These are phyloP conservation scores for Pythium sukuiense DNA, from an alignment of 352 stramenopile species.

Conservation along the genomic window DNA sequence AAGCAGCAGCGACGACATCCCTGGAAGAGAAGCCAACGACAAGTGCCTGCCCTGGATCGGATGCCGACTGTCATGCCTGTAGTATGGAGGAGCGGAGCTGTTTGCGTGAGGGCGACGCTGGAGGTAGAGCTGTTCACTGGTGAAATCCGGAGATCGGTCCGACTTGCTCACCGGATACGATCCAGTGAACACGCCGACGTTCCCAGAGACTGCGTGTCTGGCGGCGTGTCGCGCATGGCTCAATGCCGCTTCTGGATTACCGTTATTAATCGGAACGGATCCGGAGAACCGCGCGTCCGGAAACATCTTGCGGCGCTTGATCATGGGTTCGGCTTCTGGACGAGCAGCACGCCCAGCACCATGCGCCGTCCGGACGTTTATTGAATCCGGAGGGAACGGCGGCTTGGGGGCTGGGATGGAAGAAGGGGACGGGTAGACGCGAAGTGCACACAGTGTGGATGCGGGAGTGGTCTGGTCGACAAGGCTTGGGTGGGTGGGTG, in stretches of 20 bases:
- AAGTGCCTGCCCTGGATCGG: neutral
- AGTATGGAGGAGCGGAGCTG: neutral
- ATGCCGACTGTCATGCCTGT: neutral
- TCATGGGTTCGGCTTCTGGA: constrained; percentile 2
- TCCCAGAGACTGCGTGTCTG: neutral
- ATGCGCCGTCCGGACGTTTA: neutral
- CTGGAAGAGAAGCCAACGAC: constrained; percentile 7
- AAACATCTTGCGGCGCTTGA: constrained; percentile 14
- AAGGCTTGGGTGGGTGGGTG: neutral
- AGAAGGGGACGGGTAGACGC: constrained; percentile 11
- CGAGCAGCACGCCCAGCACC: neutral
- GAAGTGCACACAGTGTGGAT: constrained; percentile 17
- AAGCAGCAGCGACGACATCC: constrained; percentile 17
- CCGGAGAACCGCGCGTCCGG: neutral
- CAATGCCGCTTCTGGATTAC: neutral
- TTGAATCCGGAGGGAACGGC: neutral
- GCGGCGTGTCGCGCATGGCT: neutral
- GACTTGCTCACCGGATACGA: constrained; percentile 13
- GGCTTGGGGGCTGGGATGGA: neutral
- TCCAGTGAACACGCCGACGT: constrained; percentile 8
- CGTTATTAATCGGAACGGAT: neutral
- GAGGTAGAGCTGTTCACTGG: neutral
- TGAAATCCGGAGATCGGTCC: neutral
- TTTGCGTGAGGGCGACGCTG: neutral
- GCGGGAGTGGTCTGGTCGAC: too few relatives aligned